Evolutionary conservation across 345 rosid species (phyloP), one percentile per base, ranked within the genome.

Genomic region (Triadica sebifera): DNA sequence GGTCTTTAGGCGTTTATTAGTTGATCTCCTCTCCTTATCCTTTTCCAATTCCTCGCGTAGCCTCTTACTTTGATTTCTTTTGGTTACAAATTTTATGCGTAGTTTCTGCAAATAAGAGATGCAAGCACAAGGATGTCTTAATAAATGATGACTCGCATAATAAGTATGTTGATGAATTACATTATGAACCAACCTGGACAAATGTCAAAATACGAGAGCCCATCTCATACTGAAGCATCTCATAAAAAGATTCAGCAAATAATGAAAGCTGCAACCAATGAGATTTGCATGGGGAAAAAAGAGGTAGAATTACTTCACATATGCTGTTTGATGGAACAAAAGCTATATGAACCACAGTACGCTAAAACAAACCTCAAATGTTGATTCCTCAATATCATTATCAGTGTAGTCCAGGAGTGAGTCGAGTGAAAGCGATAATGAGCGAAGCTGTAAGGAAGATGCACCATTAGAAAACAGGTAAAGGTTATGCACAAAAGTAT

Each of bases 141-240:
- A 24, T 41, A 70, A 38, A 65, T 65, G 70, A 65, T 65, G 70
- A 75, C 71, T 56, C 22, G 53, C 70, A 47, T 19, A 29, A 72
- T 22, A 62, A 38, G 72, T 20, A 55, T n/a, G 50, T 49, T 17
- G 47, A 55, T 52, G 29, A 17, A 29, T 55, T 59, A 20, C 34
- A 65, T 45, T 55, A 72, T 45, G 56, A 78, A 84, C 85, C 49
- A 81, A 90, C 98, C 98, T 87, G 89, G 74, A 96, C 91, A 88
- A 93, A 96, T 51, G 83, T 73, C 59, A 89, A 84, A 66, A 96
- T 81, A 51, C 93, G 89, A 74, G 84, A 88, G 67, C 98, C 97
- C 97, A 93, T 96, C 87, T 93, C 93, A 84, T 89, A 83, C 81
- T 96, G 97, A 70, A 96, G 92, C 98, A 90, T 90, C 85, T 96